A percentile compares a stretch with the other conserved stretches of the same genome.
Evolutionary conservation across 164 flowering plant genomes (phyloP).

Genomic region (Piper betle): DNA sequence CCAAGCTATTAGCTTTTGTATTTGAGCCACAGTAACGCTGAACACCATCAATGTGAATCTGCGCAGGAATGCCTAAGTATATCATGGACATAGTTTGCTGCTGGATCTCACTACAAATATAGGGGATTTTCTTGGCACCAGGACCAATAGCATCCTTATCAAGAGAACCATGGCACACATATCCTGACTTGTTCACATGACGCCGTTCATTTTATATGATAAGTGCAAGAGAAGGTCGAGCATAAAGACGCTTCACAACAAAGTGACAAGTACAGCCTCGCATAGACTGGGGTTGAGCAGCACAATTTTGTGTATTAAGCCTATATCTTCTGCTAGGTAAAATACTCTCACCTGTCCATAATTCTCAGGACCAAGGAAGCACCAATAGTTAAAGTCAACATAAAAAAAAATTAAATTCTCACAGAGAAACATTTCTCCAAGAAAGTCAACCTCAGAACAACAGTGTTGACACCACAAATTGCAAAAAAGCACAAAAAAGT

Average conservation of each 20-base stretch:
- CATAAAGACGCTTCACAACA: slow-evolving; percentile 80
- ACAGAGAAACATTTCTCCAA: neutral
- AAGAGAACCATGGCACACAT: slow-evolving; percentile 94
- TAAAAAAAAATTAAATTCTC: neutral
- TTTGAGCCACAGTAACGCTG: slow-evolving; percentile 78
- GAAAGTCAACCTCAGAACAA: neutral
- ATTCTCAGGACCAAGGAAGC: slow-evolving; percentile 98
- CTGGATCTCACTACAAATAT: slow-evolving; percentile 78
- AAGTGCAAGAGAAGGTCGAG: slow-evolving; percentile 76
- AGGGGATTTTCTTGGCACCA: slow-evolving; percentile 81
- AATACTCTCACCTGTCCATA: slow-evolving; percentile 69
- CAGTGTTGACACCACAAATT: neutral
- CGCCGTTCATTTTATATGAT: slow-evolving; percentile 72
- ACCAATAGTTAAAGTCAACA: slow-evolving; percentile 76
- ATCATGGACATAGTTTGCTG: slow-evolving; percentile 98
- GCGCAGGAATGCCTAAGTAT: slow-evolving; percentile 87
- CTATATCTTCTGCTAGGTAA: slow-evolving; percentile 77
- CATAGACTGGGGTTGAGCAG: slow-evolving; percentile 98
- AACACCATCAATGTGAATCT: slow-evolving; percentile 91
- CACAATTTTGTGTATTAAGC: slow-evolving; percentile 87
- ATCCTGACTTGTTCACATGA: slow-evolving; percentile 83
- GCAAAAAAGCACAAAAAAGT: too few relatives aligned
- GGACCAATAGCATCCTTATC: slow-evolving; percentile 98
- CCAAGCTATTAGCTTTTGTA: slow-evolving; percentile 53
- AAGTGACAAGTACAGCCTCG: slow-evolving; percentile 91